Evolutionary conservation across 768 basidiomycete species (phyloP).

Genomic region (Termitomyces eurrhizus): DNA sequence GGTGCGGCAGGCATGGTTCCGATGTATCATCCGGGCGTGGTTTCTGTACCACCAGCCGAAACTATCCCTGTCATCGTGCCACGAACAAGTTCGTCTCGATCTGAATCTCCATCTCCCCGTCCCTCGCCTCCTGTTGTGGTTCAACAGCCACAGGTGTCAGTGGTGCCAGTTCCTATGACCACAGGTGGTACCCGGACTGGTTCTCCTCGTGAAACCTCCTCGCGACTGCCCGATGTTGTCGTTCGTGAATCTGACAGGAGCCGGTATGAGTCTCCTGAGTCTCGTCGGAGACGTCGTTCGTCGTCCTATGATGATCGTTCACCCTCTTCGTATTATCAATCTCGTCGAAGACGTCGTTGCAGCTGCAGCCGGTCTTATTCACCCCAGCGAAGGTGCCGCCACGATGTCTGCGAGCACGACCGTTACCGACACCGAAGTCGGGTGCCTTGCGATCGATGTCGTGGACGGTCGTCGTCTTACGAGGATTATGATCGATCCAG

Average conservation of each 20-base stretch:
- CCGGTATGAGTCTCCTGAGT: background rate
- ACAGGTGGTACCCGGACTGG: background rate
- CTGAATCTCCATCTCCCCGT: constrained; percentile 7
- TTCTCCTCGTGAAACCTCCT: background rate
- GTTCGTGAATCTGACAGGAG: constrained; percentile 7
- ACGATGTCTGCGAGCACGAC: background rate
- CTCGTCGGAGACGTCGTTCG: constrained; percentile 7
- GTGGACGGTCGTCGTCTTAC: constrained; percentile 4
- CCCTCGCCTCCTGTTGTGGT: background rate
- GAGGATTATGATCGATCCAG: background rate
- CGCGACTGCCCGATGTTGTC: background rate
- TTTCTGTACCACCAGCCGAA: background rate
- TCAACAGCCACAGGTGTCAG: background rate
- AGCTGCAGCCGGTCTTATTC: constrained; percentile 1
- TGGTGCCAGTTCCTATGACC: background rate
- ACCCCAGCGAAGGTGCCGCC: background rate
- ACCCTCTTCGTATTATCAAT: background rate
- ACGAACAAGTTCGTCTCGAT: background rate
- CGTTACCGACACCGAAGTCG: constrained; percentile 9
- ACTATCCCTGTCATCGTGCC: background rate
- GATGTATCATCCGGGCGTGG: background rate
- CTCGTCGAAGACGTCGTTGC: background rate
- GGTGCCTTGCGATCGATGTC: background rate
- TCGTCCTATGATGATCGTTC: background rate
- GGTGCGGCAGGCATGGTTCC: background rate